Conservation (phyloP, 2,329 filamentous ascomycete genomes). For the Escovopsis weberi region DNA sequence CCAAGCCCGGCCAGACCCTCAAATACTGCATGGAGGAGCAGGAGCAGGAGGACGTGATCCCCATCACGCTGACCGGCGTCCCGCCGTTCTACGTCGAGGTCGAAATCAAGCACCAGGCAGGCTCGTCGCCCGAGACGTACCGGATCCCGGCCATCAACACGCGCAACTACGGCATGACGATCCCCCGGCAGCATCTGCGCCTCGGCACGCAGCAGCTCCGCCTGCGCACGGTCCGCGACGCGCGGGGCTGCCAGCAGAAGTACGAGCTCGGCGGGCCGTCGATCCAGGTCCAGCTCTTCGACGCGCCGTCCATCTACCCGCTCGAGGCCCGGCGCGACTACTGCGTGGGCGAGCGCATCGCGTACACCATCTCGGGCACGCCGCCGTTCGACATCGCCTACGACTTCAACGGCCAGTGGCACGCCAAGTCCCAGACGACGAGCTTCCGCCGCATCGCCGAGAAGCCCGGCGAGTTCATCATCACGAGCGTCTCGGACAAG, state of each 20-base stretch:
- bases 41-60: conserved; percentile 71
- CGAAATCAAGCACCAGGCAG: conserved; percentile 83
- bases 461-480: conserved; percentile 73
- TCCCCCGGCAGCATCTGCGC: conserved; percentile 72
- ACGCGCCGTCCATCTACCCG: conserved; percentile 80
- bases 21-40: conserved; percentile 86
- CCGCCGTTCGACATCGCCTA: conserved; percentile 90
- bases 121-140: conserved; percentile 64
- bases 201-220: conserved; percentile 81
- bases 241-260: conserved; percentile 70
- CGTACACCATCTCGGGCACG: conserved; percentile 79
- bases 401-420: conserved; percentile 69
- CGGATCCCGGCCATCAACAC: conserved; percentile 65
- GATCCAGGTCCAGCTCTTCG: conserved; percentile 83
- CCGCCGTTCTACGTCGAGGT: conserved; percentile 85
- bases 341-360: conserved; percentile 89
- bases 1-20: conserved; percentile 80
- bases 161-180: conserved; percentile 62
- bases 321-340: conserved; percentile 76
- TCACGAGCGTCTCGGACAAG: conserved; percentile 75
- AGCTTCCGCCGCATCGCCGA: conserved; percentile 90
- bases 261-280: conserved; percentile 57
- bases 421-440: conserved; percentile 63
- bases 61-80: conserved; percentile 67
- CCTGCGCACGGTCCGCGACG: conserved; percentile 80